Evolutionary conservation across 2,329 filamentous ascomycete genomes (phyloP).

Genomic region (Penicillium polonicum): DNA sequence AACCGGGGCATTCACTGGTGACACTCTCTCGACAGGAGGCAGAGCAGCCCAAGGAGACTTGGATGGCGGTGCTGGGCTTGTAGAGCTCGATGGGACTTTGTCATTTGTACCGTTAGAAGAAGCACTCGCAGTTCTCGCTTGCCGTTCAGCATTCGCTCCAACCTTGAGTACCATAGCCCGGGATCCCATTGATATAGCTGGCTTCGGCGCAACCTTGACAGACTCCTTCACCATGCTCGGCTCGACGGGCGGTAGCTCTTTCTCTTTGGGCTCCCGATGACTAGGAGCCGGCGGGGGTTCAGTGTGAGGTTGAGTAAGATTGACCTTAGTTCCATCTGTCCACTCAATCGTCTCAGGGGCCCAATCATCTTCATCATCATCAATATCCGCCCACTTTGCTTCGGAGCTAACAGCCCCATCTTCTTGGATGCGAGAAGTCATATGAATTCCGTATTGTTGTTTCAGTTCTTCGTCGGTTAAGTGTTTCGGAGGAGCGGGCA

Average conservation of each 20-base stretch:
- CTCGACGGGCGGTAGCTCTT: constrained; percentile 19
- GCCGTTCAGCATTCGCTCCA: constrained; percentile 47
- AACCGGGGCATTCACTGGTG: constrained; percentile 61
- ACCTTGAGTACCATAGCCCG: constrained; percentile 52
- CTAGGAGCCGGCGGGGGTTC: constrained; percentile 17
- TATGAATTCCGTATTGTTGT: constrained; percentile 66
- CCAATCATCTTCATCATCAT: constrained; percentile 69
- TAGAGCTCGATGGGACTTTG: constrained; percentile 51
- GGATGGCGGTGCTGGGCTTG: constrained; percentile 57
- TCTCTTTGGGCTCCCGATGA: constrained; percentile 28
- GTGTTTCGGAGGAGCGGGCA: constrained; percentile 60
- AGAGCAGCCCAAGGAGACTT: constrained; percentile 92
- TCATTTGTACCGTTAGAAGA: constrained; percentile 53
- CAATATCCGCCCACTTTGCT: constrained; percentile 68
- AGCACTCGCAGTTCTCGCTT: constrained; percentile 45
- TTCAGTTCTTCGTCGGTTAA: constrained; percentile 68
- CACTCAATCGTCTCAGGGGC: constrained; percentile 66
- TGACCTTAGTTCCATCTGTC: constrained; percentile 68
- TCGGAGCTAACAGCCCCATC: constrained; percentile 60
- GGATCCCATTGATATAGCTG: constrained; percentile 48
- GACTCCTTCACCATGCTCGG: constrained; percentile 23
- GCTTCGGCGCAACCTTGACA: constrained; percentile 34
- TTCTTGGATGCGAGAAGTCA: constrained; percentile 63
- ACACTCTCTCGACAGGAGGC: constrained; percentile 78
- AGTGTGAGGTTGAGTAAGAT: constrained; percentile 49